phyloP scores from a whole-genome alignment of 139 green algal genomes.

The Closterium sp. region DNA sequence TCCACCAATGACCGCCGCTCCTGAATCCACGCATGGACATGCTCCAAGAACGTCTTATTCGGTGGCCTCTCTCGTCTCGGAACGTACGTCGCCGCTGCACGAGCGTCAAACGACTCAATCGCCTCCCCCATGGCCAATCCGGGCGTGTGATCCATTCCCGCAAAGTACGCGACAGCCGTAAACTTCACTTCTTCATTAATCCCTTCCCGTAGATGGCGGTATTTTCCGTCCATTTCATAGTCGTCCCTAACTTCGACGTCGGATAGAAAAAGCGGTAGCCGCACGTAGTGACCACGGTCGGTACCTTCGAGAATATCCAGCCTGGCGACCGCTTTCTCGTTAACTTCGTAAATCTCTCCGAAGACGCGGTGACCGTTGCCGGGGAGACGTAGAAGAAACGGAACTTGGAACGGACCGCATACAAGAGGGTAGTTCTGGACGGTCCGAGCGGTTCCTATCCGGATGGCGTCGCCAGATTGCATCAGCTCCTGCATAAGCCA shows the following conservation, averaged over 20 bases:
- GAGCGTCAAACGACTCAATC: background rate
- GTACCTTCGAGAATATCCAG: constrained; percentile 43
- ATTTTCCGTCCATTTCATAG: background rate
- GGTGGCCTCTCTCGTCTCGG: constrained; percentile 13
- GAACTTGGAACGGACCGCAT: constrained; percentile 28
- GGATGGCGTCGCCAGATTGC: constrained; percentile 2
- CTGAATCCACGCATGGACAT: constrained; percentile 17
- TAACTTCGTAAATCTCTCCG: constrained; percentile 40
- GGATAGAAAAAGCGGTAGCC: background rate
- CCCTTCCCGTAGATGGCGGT: background rate
- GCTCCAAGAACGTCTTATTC: constrained; percentile 30
- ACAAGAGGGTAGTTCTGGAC: constrained; percentile 15
- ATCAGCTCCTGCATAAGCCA: constrained; percentile 30
- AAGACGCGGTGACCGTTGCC: constrained; percentile 6
- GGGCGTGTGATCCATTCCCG: background rate
- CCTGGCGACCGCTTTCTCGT: constrained; percentile 5
- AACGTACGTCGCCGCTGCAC: constrained; percentile 12
- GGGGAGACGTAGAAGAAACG: constrained; percentile 37
- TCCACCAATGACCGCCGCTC: background rate
- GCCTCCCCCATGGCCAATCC: background rate
- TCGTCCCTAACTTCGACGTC: background rate
- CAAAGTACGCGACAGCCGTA: constrained; percentile 12
- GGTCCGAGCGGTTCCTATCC: constrained; percentile 34
- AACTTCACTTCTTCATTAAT: background rate
- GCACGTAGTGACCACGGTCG: constrained; percentile 37